Percentiles rank a stretch among this genome's conserved stretches.
Conservation (phyloP, 164 flowering plant species). For the Warburgia ugandensis region DNA sequence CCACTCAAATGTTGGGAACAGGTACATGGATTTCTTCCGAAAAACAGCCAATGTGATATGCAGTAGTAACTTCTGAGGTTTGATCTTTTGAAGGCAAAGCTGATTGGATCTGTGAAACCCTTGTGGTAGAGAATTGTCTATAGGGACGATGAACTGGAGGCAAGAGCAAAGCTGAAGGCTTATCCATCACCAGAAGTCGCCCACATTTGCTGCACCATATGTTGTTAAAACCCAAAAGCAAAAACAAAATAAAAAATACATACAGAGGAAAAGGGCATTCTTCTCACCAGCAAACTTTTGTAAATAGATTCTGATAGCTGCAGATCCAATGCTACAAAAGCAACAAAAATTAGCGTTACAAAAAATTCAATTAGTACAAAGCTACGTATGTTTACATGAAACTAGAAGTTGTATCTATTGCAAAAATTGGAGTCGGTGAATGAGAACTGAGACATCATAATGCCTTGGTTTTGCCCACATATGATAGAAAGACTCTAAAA, state of each 20-base stretch:
- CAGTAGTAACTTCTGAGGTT: constrained; percentile 20
- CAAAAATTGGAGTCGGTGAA: too few relatives aligned
- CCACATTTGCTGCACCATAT: constrained; percentile 65
- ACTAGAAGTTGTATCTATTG: not conserved
- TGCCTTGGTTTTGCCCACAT: too few relatives aligned
- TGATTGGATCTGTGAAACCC: constrained; percentile 20
- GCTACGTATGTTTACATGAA: too few relatives aligned
- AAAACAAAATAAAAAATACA: not conserved
- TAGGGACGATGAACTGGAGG: constrained; percentile 75
- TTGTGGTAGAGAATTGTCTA: constrained; percentile 18
- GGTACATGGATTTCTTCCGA: constrained; percentile 32
- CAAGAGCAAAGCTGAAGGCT: constrained; percentile 43
- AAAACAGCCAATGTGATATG: constrained; percentile 67
- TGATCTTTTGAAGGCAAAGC: constrained; percentile 28
- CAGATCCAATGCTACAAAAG: constrained; percentile 75
- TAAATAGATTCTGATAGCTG: constrained; percentile 69
- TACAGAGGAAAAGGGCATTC: not conserved
- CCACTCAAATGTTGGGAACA: not conserved
- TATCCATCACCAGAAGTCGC: constrained; percentile 59
- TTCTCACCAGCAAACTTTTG: constrained; percentile 65
- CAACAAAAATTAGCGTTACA: not conserved
- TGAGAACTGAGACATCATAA: too few relatives aligned
- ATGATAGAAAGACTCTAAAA: too few relatives aligned
- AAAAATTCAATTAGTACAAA: not conserved
- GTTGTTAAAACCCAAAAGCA: not conserved